Conservation (phyloP, 176 grass and related monocot genomes). For the Sorghum bicolor region Sorghum_bicolor_NCBIv3 NC_012876.2:3797001-3797500, state of each 20-base stretch:
- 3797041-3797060: neutral
- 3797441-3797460: constrained; percentile 43
- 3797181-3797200: neutral
- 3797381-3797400: constrained; percentile 34
- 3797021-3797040: constrained; percentile 2
- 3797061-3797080: neutral
- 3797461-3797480: constrained; percentile 70
- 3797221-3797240: neutral
- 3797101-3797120: neutral
- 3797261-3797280: constrained; percentile 15
- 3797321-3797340: constrained; percentile 42
- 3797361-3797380: constrained; percentile 8
- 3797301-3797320: constrained; percentile 18
- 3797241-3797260: neutral
- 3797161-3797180: neutral
- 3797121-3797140: neutral
- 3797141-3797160: neutral
- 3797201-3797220: neutral
- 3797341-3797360: constrained; percentile 38
- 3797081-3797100: neutral
- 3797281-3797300: constrained; percentile 25
- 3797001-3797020: neutral
- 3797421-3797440: constrained; percentile 51
- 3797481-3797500: constrained; percentile 78
- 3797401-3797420: constrained; percentile 27